These are phyloP conservation scores for Trebouxia sp. DNA, from an alignment of 139 green algal species.

Conservation along the genomic window DNA sequence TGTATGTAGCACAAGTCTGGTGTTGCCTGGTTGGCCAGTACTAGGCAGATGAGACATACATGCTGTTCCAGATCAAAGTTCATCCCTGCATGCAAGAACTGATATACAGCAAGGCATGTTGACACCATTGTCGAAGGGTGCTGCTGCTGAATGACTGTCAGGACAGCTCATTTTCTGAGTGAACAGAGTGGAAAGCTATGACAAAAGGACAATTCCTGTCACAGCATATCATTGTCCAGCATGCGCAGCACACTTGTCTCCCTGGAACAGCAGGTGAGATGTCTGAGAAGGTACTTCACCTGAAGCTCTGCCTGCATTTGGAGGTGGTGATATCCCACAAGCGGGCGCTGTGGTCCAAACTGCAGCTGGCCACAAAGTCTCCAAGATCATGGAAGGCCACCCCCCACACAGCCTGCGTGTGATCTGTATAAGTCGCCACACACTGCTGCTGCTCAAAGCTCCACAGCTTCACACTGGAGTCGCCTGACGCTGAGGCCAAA, in stretches of 20 bases:
- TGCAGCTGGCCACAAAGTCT: conserved; percentile 72
- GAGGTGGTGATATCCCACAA: conserved; percentile 63
- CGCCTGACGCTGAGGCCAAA: conserved; percentile 47
- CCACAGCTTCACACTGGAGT: conserved; percentile 75
- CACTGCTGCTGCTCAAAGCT: conserved; percentile 83
- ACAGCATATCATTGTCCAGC: background rate
- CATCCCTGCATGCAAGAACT: too few relatives aligned
- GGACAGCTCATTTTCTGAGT: background rate
- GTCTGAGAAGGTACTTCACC: background rate
- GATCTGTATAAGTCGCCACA: conserved; percentile 74
- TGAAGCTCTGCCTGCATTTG: conserved; percentile 55
- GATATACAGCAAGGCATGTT: too few relatives aligned
- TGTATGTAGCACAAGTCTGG: too few relatives aligned
- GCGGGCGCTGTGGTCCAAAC: conserved; percentile 79
- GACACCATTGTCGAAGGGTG: too few relatives aligned
- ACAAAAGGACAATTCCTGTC: background rate
- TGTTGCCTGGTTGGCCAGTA: too few relatives aligned
- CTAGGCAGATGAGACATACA: too few relatives aligned
- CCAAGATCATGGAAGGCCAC: conserved; percentile 73
- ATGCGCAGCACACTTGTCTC: too few relatives aligned
- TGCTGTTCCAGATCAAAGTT: too few relatives aligned
- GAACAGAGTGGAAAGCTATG: too few relatives aligned
- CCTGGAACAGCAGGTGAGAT: too few relatives aligned
- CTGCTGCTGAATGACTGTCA: background rate
- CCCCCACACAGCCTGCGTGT: conserved; percentile 72